A percentile compares a stretch with the other conserved stretches of the same genome.
Evolutionary conservation across 73 alveolate genomes (phyloP).

Genomic region (Paraurostyla sp.): DNA sequence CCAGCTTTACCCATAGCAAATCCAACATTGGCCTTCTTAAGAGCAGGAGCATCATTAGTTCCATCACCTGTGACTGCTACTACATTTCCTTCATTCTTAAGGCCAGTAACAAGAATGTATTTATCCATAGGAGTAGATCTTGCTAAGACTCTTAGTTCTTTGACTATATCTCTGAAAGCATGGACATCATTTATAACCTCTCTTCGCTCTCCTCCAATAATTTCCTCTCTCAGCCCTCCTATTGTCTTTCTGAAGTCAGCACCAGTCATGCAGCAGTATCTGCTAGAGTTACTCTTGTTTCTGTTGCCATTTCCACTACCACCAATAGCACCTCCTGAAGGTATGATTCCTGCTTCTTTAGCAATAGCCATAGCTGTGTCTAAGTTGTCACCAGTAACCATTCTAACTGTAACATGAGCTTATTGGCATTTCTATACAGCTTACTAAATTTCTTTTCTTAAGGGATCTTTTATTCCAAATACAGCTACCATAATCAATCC

Average conservation of each 20-base stretch:
- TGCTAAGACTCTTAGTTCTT: conserved; percentile 90
- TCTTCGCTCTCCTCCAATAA: conserved; percentile 53
- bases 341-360: conserved; percentile 88
- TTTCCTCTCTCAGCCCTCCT: conserved; percentile 85
- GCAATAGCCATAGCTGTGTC: conserved; percentile 93
- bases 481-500: conserved; percentile 80
- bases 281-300: conserved; percentile 27
- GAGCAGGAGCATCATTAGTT: conserved; percentile 97
- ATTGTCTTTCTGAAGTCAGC: conserved; percentile 83
- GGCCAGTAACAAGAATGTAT: conserved; percentile 90
- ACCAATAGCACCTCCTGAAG: conserved; percentile 68
- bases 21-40: conserved; percentile 95
- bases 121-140: conserved; percentile 95
- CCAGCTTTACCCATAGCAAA: conserved; percentile 97
- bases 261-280: conserved; percentile 42
- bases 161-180: conserved; percentile 83
- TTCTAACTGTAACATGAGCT: conserved; percentile 94
- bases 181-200: conserved; percentile 70
- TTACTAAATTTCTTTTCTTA: conserved; percentile 89
- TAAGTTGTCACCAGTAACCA: conserved; percentile 96
- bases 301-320: conserved; percentile 60
- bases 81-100: conserved; percentile 86
- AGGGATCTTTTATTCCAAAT: conserved; percentile 87
- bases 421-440: conserved; percentile 84
- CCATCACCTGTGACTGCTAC: conserved; percentile 99